Evolutionary conservation across 495 filamentous ascomycete species (phyloP), one percentile per base, ranked within the genome.

Genomic region (Neurospora sp.): DNA sequence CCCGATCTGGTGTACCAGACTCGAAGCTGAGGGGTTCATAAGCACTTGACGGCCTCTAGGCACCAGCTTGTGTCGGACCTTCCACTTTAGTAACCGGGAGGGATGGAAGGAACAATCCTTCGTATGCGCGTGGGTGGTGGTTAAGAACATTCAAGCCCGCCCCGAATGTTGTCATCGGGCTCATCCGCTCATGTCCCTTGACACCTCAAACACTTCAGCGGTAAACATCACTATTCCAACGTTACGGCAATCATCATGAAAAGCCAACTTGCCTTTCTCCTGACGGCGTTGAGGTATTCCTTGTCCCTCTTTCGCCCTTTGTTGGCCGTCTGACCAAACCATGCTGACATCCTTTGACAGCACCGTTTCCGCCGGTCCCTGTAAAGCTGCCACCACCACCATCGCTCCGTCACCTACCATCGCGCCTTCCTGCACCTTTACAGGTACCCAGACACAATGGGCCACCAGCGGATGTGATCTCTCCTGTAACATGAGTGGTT

Each of bases 391-490:
- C 7, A 66, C 53, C 12, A 35, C 14, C 14, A 66, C 53, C 27
- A 61, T 14, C 27, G 14, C 53, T 66, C 27, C 53, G 1, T 35
- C 53, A 9, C 27, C 22, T 9, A 61, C 53, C 27, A 18, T 61
- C 12, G 53, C 75, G 0, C 69, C 68, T 0, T 73, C 69, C 6
- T 75, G 76, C 70, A 75, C 72, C 18, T 71, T 42, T 10, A 72
- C 72, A 1, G 74, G 74, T 0, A 72, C 71, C 20, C 71, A 72
- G 10, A 77, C 74, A 1, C 40, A 18, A 39, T 74, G 37, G 11
- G 39, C 44, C 16, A 72, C 70, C 27, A 71, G 48, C 37, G 74
- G 74, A 4, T 77, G 74, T 20, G 70, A 59, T 27, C 69, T 77
- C 11, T 3, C 44, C 0, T 75, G 74, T 44, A 3, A 53, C 66